Base-by-base conservation (phyloP, 1,139 yeast species). In the Oligophagozyma castellii region DNA sequence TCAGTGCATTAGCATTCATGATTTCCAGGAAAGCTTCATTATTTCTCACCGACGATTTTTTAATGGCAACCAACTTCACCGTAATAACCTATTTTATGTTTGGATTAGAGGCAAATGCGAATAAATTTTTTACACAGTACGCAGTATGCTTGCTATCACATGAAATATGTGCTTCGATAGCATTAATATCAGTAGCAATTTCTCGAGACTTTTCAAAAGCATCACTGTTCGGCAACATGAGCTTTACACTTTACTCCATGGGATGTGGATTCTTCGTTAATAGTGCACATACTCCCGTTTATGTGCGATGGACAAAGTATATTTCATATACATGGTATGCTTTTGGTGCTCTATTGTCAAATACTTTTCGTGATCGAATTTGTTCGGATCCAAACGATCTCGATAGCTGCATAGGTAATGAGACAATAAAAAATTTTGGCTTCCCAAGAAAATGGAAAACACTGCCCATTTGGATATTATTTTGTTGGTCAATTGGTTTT, bases 201-300 rank as follows among this genome's bases (percentile, higher is more conserved):
- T 62, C 78, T 0, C 54, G 79, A 27, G 78, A 75, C 41, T 78
- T 77, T 40, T 57, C 86, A 2, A 58, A 67, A 18, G 75, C 86
- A 2, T 64, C 83, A 0, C 58, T 79, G 34, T 53, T 75, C 13
- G 65, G 73, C 20, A 79, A 78, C 43, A 48, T 73, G 29, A 65
- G 72, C 34, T 77, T 72, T 46, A 81, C 84, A 23, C 53, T 77
- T 18, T 84, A 79, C 46, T 72, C 80, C 29, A 68, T 76, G 61
- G 81, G 84, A 0, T 75, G 84, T 52, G 94, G 94, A 1, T 79
- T 72, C 51, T 80, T 78, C 44, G 79, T 75, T 13, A 80, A 78
- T 51, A 71, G 86, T 0, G 59, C 63, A 12, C 64, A 73, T 2
- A 67, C 80, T 74, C 93, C 93, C 0, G 93, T 79, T 3, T 81